Conservation (phyloP, 192 early-diverging fungal genomes). For the Gaertneriomyces semiglobifer region DNA sequence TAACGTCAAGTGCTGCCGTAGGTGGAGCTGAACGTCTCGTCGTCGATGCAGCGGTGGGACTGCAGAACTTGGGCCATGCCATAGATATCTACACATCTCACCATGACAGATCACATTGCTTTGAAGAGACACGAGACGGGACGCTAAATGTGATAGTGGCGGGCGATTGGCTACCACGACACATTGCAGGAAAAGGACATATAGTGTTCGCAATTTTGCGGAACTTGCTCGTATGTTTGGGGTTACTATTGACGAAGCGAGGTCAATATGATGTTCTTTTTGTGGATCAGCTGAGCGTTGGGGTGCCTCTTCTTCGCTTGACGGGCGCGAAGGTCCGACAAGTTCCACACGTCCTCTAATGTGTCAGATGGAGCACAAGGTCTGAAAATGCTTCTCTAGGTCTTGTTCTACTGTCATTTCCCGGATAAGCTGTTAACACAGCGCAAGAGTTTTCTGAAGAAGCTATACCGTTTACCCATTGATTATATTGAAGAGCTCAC, state of each 20-base stretch:
- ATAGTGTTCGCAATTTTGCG: conserved; percentile 82
- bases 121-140: conserved; percentile 86
- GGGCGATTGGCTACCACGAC: conserved; percentile 72
- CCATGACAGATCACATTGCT: conserved; percentile 83
- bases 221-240: conserved; percentile 61
- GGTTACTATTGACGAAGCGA: conserved; percentile 35
- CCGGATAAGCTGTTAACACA: conserved; percentile 81
- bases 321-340: conserved; percentile 53
- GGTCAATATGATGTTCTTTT: conserved; percentile 68
- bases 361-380: no score
- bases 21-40: conserved; percentile 93
- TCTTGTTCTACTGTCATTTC: conserved; percentile 96
- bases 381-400: conserved; percentile 30
- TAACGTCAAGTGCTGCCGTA: conserved; percentile 13
- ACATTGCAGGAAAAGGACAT: conserved; percentile 67
- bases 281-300: conserved; percentile 84
- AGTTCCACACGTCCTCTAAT: no score
- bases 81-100: conserved; percentile 86
- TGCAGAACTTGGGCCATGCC: conserved; percentile 74
- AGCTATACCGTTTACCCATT: conserved; percentile 74
- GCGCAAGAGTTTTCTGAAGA: conserved; percentile 58
- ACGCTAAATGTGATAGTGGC: conserved; percentile 71
- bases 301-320: conserved; percentile 74
- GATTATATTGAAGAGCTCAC: conserved; percentile 83
- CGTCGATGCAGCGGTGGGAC: conserved; percentile 83